Percentiles rank a stretch among this genome's conserved stretches.
These are phyloP conservation scores for Curvularia spicifera DNA, from an alignment of 2,329 filamentous ascomycete genomes.

Conservation along the genomic window DNA sequence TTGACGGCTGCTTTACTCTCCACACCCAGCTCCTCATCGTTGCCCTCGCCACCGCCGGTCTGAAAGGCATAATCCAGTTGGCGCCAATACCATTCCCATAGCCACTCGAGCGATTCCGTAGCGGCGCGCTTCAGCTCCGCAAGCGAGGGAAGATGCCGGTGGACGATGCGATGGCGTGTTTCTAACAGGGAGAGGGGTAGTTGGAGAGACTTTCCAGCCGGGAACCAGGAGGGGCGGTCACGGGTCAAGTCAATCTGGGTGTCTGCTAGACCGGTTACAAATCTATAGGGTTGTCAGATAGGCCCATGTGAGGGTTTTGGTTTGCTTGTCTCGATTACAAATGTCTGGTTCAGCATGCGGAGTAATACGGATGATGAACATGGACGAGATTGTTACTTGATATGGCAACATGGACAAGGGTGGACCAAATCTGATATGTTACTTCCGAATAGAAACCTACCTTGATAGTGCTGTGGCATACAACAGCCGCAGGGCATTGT, in stretches of 20 bases:
- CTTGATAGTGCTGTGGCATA: constrained; percentile 78
- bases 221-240: constrained; percentile 37
- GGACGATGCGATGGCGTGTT: constrained; percentile 85
- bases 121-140: constrained; percentile 73
- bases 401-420: not conserved
- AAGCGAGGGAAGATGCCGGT: constrained; percentile 83
- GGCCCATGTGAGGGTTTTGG: not conserved
- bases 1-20: constrained; percentile 18
- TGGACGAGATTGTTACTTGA: not conserved
- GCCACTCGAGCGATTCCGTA: constrained; percentile 76
- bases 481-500: constrained; percentile 69
- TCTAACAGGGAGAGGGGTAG: constrained; percentile 78
- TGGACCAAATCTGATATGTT: not conserved
- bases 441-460: constrained; percentile 48
- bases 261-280: constrained; percentile 81
- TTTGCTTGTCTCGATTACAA: not conserved
- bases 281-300: constrained; percentile 55
- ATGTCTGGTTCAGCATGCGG: not conserved
- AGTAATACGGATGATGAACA: not conserved
- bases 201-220: constrained; percentile 29
- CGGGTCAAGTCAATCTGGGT: constrained; percentile 55
- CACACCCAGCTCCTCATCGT: constrained; percentile 9
- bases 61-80: constrained; percentile 52
- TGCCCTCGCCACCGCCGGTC: not conserved
- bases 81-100: constrained; percentile 88